phyloP scores from a whole-genome alignment of 139 green algal species.

The Closterium sp. region DNA sequence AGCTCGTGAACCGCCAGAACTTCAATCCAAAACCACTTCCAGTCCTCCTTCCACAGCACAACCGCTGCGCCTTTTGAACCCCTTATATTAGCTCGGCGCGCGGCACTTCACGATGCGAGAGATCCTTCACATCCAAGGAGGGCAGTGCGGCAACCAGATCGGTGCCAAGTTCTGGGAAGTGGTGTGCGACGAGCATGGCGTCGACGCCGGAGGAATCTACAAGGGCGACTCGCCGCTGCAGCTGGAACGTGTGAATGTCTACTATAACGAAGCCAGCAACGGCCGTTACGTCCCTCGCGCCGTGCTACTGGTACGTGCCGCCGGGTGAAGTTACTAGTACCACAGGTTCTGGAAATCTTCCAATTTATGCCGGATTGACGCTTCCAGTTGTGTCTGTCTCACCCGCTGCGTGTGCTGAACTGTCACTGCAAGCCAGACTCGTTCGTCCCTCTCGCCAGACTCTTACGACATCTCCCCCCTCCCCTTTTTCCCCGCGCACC shows the following conservation, averaged over 20 bases:
- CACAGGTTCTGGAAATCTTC: not conserved
- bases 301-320: slow-evolving; percentile 76
- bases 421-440: too few species aligned
- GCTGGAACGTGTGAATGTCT: slow-evolving; percentile 99
- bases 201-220: slow-evolving; percentile 93
- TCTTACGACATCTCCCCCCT: too few species aligned
- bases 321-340: too few species aligned
- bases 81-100: not conserved
- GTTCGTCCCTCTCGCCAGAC: too few species aligned
- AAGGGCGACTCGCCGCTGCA: slow-evolving; percentile 94
- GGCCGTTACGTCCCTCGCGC: slow-evolving; percentile 95
- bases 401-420: too few species aligned
- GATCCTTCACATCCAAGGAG: slow-evolving; percentile 94
- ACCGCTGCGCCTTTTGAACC: not conserved
- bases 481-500: not conserved
- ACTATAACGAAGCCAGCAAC: slow-evolving; percentile 99
- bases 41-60: not conserved
- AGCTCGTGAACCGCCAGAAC: too few species aligned
- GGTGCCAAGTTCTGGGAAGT: slow-evolving; percentile 68
- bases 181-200: slow-evolving; percentile 59
- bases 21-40: not conserved
- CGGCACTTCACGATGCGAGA: slow-evolving; percentile 69
- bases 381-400: not conserved
- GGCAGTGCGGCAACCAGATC: slow-evolving; percentile 97
- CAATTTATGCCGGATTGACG: not conserved